phyloP scores from a whole-genome alignment of 345 rosid genomes.

The Draba incana region DNA sequence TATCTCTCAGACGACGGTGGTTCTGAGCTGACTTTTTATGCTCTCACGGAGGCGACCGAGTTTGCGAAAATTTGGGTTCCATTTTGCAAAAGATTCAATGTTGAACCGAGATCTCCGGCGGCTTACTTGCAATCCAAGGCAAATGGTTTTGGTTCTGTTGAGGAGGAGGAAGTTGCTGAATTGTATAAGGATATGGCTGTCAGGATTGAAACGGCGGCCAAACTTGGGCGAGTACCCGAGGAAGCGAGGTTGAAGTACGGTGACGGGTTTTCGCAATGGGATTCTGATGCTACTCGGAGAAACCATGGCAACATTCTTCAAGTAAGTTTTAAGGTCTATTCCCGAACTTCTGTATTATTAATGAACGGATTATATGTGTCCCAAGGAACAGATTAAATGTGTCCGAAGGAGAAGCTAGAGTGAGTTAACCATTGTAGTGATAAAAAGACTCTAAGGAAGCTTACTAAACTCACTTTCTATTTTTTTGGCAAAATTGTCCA shows the following conservation, averaged over 20 bases:
- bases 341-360: too few relatives aligned
- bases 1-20: conserved; percentile 79
- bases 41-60: conserved; percentile 55
- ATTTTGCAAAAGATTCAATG: conserved; percentile 53
- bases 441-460: too few relatives aligned
- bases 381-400: too few relatives aligned
- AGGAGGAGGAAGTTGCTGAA: conserved; percentile 21
- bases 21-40: conserved; percentile 60
- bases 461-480: too few relatives aligned
- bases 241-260: conserved; percentile 43
- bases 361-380: too few relatives aligned
- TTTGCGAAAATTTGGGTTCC: conserved; percentile 68
- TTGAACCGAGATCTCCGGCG: conserved; percentile 66
- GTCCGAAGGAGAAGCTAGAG: too few relatives aligned
- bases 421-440: too few relatives aligned
- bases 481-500: too few relatives aligned
- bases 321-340: conserved; percentile 46
- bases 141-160: background rate
- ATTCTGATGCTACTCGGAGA: conserved; percentile 42
- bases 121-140: conserved; percentile 51
- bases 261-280: conserved; percentile 63
- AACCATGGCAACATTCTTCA: conserved; percentile 67
- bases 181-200: conserved; percentile 57
- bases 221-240: conserved; percentile 45
- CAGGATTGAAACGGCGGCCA: conserved; percentile 43